Conservation (phyloP, 2,329 filamentous ascomycete genomes). For the Bipolaris victoriae region DNA sequence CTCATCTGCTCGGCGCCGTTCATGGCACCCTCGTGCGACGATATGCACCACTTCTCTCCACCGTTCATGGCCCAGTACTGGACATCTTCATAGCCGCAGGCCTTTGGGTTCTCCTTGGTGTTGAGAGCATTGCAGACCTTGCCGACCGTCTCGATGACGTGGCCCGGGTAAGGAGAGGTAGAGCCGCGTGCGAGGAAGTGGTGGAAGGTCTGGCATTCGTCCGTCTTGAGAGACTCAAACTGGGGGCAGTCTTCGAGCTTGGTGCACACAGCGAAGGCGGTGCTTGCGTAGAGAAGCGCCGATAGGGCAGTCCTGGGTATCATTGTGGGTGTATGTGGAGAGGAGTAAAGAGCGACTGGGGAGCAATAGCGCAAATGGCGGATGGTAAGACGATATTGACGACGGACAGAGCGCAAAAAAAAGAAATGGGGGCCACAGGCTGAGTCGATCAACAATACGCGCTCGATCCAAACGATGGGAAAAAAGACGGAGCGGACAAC, state of each 20-base stretch:
- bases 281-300: constrained; percentile 26
- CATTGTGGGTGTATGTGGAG: constrained; percentile 22
- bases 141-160: constrained; percentile 35
- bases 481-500: neutral
- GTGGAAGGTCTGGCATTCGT: constrained; percentile 34
- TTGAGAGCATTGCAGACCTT: constrained; percentile 35
- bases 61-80: constrained; percentile 36
- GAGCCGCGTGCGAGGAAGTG: constrained; percentile 37
- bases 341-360: constrained; percentile 10
- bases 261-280: constrained; percentile 32
- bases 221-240: constrained; percentile 30
- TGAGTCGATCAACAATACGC: constrained; percentile 1
- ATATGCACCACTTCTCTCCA: constrained; percentile 33
- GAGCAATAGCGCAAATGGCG: constrained; percentile 2
- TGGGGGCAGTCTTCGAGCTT: constrained; percentile 36
- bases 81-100: constrained; percentile 37
- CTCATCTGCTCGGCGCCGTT: constrained; percentile 36
- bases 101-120: constrained; percentile 28
- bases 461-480: neutral
- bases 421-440: neutral
- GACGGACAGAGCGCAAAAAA: constrained; percentile 4
- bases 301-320: constrained; percentile 26
- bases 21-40: constrained; percentile 34
- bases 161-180: constrained; percentile 36
- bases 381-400: neutral